phyloP scores from a whole-genome alignment of 225 moss, liverwort and hornwort species.

The Bryoerythrophyllum caledonicum region DNA sequence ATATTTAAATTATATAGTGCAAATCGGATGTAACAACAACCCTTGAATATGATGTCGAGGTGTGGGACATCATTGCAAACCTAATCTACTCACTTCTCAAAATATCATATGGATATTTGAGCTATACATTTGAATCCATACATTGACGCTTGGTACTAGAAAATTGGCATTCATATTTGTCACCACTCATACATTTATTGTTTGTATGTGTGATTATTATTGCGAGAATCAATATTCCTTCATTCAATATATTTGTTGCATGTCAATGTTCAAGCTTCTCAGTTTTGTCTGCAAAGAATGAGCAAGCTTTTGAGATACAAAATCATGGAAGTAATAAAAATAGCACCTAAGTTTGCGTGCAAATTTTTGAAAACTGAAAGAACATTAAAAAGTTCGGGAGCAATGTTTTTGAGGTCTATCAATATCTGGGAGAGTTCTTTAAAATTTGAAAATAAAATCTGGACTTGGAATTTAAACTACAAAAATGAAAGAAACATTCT shows the following conservation, averaged over 20 bases:
- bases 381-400: not conserved
- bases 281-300: not conserved
- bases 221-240: not conserved
- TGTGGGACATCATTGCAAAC: too few relatives aligned
- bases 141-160: too few relatives aligned
- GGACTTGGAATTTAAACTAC: too few relatives aligned
- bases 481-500: too few relatives aligned
- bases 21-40: too few relatives aligned
- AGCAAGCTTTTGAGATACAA: not conserved
- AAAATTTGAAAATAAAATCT: not conserved
- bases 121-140: too few relatives aligned
- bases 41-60: too few relatives aligned
- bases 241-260: not conserved
- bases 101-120: too few relatives aligned
- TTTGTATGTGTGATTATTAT: not conserved
- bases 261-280: not conserved
- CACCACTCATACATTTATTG: not conserved
- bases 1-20: too few relatives aligned
- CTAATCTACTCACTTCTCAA: too few relatives aligned
- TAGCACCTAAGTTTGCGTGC: not conserved
- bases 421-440: not conserved
- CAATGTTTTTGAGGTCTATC: not conserved
- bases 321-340: not conserved
- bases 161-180: not conserved
- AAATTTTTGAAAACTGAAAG: not conserved